Percentiles rank a stretch among this genome's conserved stretches.
Evolutionary conservation across 495 filamentous ascomycete species (phyloP).

Genomic region (Penicillium ochrochloron): DNA sequence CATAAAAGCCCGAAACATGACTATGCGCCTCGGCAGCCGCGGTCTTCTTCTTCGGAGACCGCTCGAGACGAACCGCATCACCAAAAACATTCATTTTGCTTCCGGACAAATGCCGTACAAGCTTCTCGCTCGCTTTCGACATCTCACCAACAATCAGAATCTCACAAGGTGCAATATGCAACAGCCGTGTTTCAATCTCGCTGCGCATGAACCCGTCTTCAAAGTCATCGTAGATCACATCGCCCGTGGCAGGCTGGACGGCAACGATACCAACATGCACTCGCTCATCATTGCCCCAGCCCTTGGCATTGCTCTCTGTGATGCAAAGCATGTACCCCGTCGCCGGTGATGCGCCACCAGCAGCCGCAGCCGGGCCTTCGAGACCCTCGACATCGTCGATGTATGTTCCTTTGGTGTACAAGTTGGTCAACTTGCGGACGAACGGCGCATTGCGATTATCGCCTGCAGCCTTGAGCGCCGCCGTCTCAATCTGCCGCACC

Average conservation of each 20-base stretch:
- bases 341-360: slow-evolving; percentile 63
- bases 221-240: slow-evolving; percentile 95
- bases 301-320: slow-evolving; percentile 84
- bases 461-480: slow-evolving; percentile 94
- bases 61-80: slow-evolving; percentile 83
- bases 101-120: slow-evolving; percentile 86
- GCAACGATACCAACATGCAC: slow-evolving; percentile 92
- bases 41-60: slow-evolving; percentile 74
- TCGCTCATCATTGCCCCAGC: slow-evolving; percentile 88
- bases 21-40: slow-evolving; percentile 83
- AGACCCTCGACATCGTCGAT: slow-evolving; percentile 92
- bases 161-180: slow-evolving; percentile 96
- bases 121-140: slow-evolving; percentile 90
- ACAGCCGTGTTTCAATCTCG: slow-evolving; percentile 89
- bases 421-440: slow-evolving; percentile 87
- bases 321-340: slow-evolving; percentile 93
- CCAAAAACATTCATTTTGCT: slow-evolving; percentile 93
- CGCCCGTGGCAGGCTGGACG: slow-evolving; percentile 93
- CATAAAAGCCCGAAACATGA: slow-evolving; percentile 94
- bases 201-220: slow-evolving; percentile 98
- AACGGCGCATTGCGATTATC: slow-evolving; percentile 96
- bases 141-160: slow-evolving; percentile 93
- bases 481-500: slow-evolving; percentile 95
- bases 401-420: slow-evolving; percentile 99
- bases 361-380: slow-evolving; percentile 52